Evolutionary conservation across 768 basidiomycete species (phyloP).

Genomic region (Sarcomyxa edulis): DNA sequence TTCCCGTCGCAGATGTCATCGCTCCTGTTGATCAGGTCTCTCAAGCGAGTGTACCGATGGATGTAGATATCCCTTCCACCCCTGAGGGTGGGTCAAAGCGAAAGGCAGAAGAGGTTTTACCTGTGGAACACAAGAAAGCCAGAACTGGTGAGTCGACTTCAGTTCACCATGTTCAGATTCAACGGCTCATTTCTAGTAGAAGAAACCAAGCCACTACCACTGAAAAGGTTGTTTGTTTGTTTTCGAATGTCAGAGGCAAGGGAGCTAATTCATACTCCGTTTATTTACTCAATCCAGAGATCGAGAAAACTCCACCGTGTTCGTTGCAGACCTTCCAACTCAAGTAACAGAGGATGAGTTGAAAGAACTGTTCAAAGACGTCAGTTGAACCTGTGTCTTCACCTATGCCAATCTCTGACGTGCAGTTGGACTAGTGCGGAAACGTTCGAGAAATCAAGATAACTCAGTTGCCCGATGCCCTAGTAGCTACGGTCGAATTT

Average conservation of each 20-base stretch:
- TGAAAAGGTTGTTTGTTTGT: constrained; percentile 49
- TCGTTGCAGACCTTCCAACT: constrained; percentile 67
- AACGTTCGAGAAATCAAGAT: constrained; percentile 80
- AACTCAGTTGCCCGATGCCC: constrained; percentile 46
- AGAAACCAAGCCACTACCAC: constrained; percentile 41
- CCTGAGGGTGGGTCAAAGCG: constrained; percentile 50
- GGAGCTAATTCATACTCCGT: background rate
- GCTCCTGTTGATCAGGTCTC: constrained; percentile 14
- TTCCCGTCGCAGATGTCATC: constrained; percentile 24
- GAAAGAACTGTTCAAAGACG: constrained; percentile 78
- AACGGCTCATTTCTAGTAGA: constrained; percentile 1
- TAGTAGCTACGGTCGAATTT: constrained; percentile 91
- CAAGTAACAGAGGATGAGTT: constrained; percentile 62
- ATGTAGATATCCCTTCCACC: constrained; percentile 19
- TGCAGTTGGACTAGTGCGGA: constrained; percentile 66
- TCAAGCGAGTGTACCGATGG: constrained; percentile 15
- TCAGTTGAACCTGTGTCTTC: constrained; percentile 29
- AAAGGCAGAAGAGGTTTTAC: constrained; percentile 49
- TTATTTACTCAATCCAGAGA: constrained; percentile 48
- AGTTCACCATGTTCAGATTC: background rate
- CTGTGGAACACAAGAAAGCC: constrained; percentile 46
- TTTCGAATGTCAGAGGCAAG: background rate
- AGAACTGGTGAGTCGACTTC: constrained; percentile 42
- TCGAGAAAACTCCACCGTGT: constrained; percentile 91
- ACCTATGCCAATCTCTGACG: background rate